Evolutionary conservation across 1,284 basidiomycete species (phyloP), one percentile per base, ranked within the genome.

Genomic region (Anthracocystis setariae): DNA sequence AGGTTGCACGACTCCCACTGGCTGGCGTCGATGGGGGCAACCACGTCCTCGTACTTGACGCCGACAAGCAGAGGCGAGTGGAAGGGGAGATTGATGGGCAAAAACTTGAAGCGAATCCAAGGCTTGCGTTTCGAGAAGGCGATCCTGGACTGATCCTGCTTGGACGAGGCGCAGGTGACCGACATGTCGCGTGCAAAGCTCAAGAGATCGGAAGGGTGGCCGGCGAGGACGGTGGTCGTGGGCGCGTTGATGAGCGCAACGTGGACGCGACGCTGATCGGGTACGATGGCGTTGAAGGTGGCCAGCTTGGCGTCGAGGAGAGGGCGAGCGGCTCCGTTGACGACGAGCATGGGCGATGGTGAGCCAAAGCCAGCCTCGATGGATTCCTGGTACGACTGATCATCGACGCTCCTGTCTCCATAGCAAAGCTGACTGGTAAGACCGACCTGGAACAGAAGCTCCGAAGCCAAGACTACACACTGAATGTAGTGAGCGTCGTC

Each of bases 51-150:
- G 39, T 87, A 83, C 39, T 92, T 90, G 4, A 89, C 90, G 38
- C 88, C 89, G n/a, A 83, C 80, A 52, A 98, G 86, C 84, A 97
- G 96, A 35, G 86, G 85, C 82, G 92, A 94, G 86, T 98, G 95
- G 85, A 94, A 98, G 0, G 95, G 96, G 0, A 94, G 94, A 67
- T 90, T 91, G 79, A 98, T 91, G 27, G 92, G 91, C 76, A 98
- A 86, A 87, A 98, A 98, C 49, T 95, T 90, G 66, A 92, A 89
- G 52, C 89, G 92, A 85, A 98, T 98, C 13, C 93, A 91, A 12
- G 92, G 90, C 85, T 96, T 95, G 79, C 96, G 89, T 85, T 98
- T 94, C 35, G 92, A 94, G 86, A 91, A 95, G 23, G 93, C 92
- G 8, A 89, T 86, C 74, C 94, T 96, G 88, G 90, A 92, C 85